Percentiles rank a stretch among this genome's conserved stretches.
Evolutionary conservation across 345 rosid species (phyloP).

Genomic region (Melaleuca alternifolia): DNA sequence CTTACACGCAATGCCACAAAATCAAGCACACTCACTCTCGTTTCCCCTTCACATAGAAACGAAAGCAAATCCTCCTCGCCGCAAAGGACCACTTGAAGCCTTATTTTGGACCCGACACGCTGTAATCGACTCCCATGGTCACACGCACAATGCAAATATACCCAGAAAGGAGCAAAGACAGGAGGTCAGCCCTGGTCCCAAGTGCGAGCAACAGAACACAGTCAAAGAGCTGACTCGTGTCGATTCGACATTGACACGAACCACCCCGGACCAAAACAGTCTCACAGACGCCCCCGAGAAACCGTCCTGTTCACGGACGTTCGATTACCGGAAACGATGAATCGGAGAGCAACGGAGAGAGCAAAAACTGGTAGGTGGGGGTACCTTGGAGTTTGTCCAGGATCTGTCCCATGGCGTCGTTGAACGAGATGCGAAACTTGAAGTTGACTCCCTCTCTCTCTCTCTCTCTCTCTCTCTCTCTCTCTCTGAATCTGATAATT

Average conservation of each 20-base stretch:
- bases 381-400: constrained; percentile 53
- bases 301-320: too few species aligned
- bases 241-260: neutral
- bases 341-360: neutral
- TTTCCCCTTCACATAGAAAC: neutral
- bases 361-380: neutral
- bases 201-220: neutral
- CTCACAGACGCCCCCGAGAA: neutral
- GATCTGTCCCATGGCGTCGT: constrained; percentile 53
- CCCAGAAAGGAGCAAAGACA: neutral
- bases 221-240: neutral
- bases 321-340: neutral
- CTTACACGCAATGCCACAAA: neutral
- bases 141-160: neutral
- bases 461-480: neutral
- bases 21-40: neutral
- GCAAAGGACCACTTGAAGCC: neutral
- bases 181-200: neutral
- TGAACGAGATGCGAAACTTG: neutral
- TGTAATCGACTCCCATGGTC: neutral
- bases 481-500: neutral
- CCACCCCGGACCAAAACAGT: neutral
- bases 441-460: neutral
- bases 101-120: neutral
- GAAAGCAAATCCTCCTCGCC: neutral